Evolutionary conservation across 768 basidiomycete genomes (phyloP), one percentile per base, ranked within the genome.

Genomic region (Boletus reticuloceps): DNA sequence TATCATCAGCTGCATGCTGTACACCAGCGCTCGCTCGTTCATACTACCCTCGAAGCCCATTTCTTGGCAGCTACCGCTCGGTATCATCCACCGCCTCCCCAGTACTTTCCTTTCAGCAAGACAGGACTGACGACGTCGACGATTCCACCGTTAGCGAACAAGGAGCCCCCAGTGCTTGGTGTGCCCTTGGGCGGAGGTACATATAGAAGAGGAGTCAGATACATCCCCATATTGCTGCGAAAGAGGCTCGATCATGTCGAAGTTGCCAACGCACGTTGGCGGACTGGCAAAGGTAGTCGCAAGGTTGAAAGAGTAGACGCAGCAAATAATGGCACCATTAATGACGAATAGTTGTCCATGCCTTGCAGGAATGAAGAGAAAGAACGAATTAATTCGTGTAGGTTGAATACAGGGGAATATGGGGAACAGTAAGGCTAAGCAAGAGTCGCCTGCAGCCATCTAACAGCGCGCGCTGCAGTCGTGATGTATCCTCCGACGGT

Each of bases 241-340:
- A 81, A 83, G 51, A 77, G 91, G 50, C 71, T 88, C 29, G 89
- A 91, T 54, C 77, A 78, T 8, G 84, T 88, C 0, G 88, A 90
- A 34, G 81, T 82, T 14, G 79, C 82, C 22, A 96, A 98, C 66
- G 84, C 84, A 63, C 79, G 88, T 51, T 98, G 90, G 89, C 77
- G 86, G 56, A 64, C 77, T 17, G 88, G 88, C 12, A 85, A 85
- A 64, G 87, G 83, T 1, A 72, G 75, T 43, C 75, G 81, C 56
- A 75, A 71, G 60, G 72, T 71, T 14, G 78, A 73, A 56, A 72
- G 62, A 56, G 68, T 64, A 58, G 68, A 62, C 19, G 56, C 39
- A 4, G 34, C 38, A 40, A 2, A 17, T 12, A 39, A 19, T 14
- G 20, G 16, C 22, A 51, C 49, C 8, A 36, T 34, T 6, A 32